Conservation (phyloP, 129 eudicot species). For the Glebionis coronaria region DNA sequence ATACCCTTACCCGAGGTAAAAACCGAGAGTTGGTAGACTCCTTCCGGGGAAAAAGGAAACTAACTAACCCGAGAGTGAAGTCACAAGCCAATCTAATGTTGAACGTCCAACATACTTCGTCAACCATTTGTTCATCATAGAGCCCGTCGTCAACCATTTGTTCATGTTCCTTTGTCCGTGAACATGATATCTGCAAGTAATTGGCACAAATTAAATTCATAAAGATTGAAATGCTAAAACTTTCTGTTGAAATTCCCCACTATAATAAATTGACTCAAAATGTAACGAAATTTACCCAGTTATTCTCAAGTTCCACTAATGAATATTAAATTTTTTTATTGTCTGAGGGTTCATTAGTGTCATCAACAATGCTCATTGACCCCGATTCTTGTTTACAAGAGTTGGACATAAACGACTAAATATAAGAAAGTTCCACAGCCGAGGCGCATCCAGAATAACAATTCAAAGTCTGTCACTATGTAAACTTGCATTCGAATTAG, state of each 20-base stretch:
- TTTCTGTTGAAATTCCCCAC: constrained; percentile 2
- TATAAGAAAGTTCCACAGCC: constrained; percentile 59
- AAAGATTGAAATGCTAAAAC: constrained; percentile 10
- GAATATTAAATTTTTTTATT: constrained; percentile 32
- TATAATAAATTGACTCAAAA: constrained; percentile 4
- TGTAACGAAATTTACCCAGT: neutral
- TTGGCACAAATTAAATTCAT: neutral
- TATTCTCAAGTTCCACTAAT: constrained; percentile 19
- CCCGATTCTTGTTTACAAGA: constrained; percentile 63
- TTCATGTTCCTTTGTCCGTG: constrained; percentile 41
- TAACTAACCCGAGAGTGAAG: too few species aligned
- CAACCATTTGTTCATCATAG: too few species aligned
- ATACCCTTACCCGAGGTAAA: too few species aligned
- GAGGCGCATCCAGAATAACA: constrained; percentile 90
- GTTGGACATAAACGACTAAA: constrained; percentile 67
- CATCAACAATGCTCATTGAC: constrained; percentile 63
- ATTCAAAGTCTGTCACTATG: constrained; percentile 65
- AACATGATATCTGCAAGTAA: constrained; percentile 40
- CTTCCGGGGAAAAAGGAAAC: too few species aligned
- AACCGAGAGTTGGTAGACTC: too few species aligned
- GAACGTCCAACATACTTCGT: too few species aligned
- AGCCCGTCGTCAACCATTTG: constrained; percentile 48
- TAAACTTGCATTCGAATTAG: constrained; percentile 31
- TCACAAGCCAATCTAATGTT: too few species aligned
- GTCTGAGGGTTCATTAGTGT: constrained; percentile 20